Evolutionary conservation across 2,329 filamentous ascomycete genomes (phyloP).

Genomic region (Akanthomyces uredinophilus): DNA sequence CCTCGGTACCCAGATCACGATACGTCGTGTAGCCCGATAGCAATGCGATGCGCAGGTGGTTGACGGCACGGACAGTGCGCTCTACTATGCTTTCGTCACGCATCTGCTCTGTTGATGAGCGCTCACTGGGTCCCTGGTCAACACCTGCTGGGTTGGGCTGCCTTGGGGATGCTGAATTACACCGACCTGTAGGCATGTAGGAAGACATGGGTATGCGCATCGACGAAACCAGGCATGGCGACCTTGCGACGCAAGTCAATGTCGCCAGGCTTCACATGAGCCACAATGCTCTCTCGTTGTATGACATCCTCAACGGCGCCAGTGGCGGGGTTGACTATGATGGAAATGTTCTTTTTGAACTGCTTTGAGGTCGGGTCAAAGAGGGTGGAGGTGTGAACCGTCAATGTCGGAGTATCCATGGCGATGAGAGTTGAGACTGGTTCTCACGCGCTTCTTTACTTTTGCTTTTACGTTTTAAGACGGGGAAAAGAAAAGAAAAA

Average conservation of each 20-base stretch:
- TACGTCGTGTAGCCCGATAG: conserved; percentile 56
- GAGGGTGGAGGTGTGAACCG: conserved; percentile 41
- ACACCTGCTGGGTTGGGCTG: neutral
- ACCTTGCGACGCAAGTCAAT: conserved; percentile 51
- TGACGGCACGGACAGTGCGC: conserved; percentile 47
- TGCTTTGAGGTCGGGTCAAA: conserved; percentile 41
- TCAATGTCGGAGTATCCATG: conserved; percentile 18
- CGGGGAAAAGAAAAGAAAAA: no score
- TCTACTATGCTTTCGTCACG: conserved; percentile 55
- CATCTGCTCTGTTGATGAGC: conserved; percentile 42
- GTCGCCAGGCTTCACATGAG: conserved; percentile 29
- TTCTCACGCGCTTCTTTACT: neutral
- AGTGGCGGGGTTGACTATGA: conserved; percentile 33
- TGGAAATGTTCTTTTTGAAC: conserved; percentile 36
- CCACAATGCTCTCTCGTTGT: conserved; percentile 21
- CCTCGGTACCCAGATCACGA: conserved; percentile 51
- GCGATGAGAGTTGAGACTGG: no score
- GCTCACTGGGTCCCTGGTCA: conserved; percentile 28
- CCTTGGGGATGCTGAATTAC: conserved; percentile 16
- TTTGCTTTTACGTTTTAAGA: neutral
- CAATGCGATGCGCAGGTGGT: conserved; percentile 47
- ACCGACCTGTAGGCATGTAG: conserved; percentile 42
- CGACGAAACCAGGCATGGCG: conserved; percentile 49
- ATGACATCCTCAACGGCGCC: conserved; percentile 37
- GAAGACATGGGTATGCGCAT: conserved; percentile 54